Base-by-base conservation (phyloP, 2,329 filamentous ascomycete genomes). In the Claviceps pazoutovae region DNA sequence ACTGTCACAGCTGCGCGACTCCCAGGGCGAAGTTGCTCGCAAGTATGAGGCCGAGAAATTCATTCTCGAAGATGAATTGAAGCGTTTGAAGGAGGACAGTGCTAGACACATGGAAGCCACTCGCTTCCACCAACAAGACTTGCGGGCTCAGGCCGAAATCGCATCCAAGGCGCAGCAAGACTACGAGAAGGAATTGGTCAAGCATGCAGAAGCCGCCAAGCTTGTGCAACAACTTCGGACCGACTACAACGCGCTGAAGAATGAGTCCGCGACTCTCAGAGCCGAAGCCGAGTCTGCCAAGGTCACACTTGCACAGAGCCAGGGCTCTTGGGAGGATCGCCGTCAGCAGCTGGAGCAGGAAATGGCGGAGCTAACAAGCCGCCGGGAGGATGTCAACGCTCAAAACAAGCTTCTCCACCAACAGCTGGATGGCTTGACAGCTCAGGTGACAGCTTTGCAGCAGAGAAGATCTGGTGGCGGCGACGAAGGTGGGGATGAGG, bases 141-240 rank as follows among this genome's bases (percentile, higher is more conserved):
- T 97, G 43, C 90, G 93, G 55, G 84, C 88, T 0, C 93, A 98
- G 66, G 90, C 91, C 30, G 86, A 94, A 45, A 97, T 98, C 61
- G 89, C 93, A 2, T 83, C 88, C 50, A 86, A 88, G 65, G 89
- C 93, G 3, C 93, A 98, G 64, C 85, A 95, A 63, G 90, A 93
- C 59, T 98, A 98, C 63, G 94, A 98, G 66, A 83, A 83, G 56
- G 93, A 98, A 66, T 76, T 98, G 11, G 79, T 95, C 61, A 96
- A 93, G 71, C 93, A 98, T 68, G 91, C 90, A 1, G 88, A 96
- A 58, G 93, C 91, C n/a, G 88, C 91, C 13, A 90, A 89, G 68
- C 79, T 81, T 38, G 74, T 96, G 14, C 88, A 95, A 59, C 76
- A 76, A 50, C 74, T 95, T 48, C 86, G 93, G 49, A 74, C 75